phyloP scores from a whole-genome alignment of 352 stramenopile species.

The Phytophthora boehmeriae region DNA sequence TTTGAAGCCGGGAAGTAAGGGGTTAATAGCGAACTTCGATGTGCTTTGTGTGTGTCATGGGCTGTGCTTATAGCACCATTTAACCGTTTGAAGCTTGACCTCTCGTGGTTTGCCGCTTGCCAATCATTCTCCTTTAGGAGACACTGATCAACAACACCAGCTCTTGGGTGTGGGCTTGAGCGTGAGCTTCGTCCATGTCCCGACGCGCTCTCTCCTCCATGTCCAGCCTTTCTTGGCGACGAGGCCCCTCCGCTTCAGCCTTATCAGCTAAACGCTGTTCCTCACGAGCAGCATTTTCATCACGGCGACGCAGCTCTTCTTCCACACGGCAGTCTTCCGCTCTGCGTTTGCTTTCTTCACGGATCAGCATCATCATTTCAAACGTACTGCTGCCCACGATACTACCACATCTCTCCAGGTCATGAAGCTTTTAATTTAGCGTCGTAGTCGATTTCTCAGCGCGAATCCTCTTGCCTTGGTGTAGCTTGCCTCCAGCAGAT shows the following conservation, averaged over 20 bases:
- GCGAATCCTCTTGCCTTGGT: not conserved
- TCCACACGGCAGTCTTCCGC: not conserved
- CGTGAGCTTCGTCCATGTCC: constrained; percentile 1
- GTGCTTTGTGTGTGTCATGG: no score
- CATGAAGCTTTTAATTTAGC: not conserved
- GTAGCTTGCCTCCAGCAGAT: not conserved
- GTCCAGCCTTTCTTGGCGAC: not conserved
- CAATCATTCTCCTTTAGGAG: no score
- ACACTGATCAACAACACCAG: constrained; percentile 1
- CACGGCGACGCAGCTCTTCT: not conserved
- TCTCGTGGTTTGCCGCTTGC: no score
- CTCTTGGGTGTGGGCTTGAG: not conserved
- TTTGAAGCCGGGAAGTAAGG: constrained; percentile 8
- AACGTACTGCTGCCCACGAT: not conserved
- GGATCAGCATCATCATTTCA: not conserved
- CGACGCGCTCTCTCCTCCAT: not conserved
- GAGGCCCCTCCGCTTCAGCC: not conserved
- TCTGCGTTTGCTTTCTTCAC: constrained; percentile 2
- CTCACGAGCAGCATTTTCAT: not conserved
- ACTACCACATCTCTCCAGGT: not conserved
- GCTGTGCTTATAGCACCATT: no score
- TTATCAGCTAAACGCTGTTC: no score
- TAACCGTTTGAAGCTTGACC: no score
- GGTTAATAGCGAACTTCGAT: no score
- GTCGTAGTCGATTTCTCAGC: not conserved